Conservation (phyloP, 768 basidiomycete genomes). For the Collybia sordida region DNA sequence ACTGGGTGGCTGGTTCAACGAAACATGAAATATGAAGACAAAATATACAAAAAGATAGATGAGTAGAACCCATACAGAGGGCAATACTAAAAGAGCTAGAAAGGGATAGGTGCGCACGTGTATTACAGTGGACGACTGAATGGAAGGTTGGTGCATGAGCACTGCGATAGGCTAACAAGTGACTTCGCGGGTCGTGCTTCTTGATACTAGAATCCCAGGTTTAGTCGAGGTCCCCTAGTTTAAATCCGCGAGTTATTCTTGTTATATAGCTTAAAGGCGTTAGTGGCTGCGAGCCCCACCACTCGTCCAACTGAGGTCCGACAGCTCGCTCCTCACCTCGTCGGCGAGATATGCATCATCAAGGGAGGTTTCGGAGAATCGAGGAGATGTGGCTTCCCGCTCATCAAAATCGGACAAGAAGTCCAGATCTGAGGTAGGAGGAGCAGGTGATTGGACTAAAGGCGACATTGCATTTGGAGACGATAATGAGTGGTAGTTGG, state of each 20-base stretch:
- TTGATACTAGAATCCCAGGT: too few relatives aligned
- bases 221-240: background rate
- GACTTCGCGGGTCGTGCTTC: too few relatives aligned
- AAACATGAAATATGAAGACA: too few relatives aligned
- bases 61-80: too few relatives aligned
- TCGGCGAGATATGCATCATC: slow-evolving; percentile 10
- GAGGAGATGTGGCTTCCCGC: slow-evolving; percentile 13
- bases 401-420: slow-evolving; percentile 20
- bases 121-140: too few relatives aligned
- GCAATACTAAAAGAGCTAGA: background rate
- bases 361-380: slow-evolving; percentile 5
- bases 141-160: too few relatives aligned
- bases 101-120: background rate
- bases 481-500: slow-evolving; percentile 17
- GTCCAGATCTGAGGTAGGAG: slow-evolving; percentile 17
- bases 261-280: background rate
- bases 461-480: slow-evolving; percentile 13
- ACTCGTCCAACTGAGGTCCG: slow-evolving; percentile 21
- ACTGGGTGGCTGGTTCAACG: too few relatives aligned
- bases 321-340: slow-evolving; percentile 10
- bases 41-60: too few relatives aligned
- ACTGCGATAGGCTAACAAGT: too few relatives aligned
- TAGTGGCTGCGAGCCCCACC: slow-evolving; percentile 12
- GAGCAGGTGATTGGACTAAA: slow-evolving; percentile 11
- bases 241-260: background rate